These are phyloP conservation scores for Galerina marginata DNA, from an alignment of 768 basidiomycete species.

Conservation along the genomic window DNA sequence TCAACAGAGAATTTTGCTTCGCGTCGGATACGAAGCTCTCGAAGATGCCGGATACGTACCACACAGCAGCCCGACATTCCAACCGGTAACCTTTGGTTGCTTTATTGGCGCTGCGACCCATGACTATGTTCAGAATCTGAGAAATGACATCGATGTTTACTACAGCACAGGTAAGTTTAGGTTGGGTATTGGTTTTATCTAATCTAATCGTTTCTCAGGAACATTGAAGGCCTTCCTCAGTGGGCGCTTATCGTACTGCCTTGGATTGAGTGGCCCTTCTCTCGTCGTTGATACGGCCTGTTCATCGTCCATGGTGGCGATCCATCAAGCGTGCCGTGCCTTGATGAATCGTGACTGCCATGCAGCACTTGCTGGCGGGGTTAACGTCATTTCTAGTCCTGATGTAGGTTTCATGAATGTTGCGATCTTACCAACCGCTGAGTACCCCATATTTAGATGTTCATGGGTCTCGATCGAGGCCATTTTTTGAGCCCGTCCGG, in stretches of 20 bases:
- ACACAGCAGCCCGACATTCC: slow-evolving; percentile 53
- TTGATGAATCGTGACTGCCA: slow-evolving; percentile 67
- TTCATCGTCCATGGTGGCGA: slow-evolving; percentile 70
- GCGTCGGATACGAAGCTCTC: slow-evolving; percentile 69
- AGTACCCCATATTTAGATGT: slow-evolving; percentile 54
- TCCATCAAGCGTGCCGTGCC: slow-evolving; percentile 73
- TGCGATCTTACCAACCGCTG: background rate
- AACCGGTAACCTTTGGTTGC: slow-evolving; percentile 62
- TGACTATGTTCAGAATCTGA: slow-evolving; percentile 72
- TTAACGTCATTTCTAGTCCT: slow-evolving; percentile 72
- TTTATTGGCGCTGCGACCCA: slow-evolving; percentile 74
- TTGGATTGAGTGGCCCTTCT: slow-evolving; percentile 73
- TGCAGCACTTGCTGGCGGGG: slow-evolving; percentile 75
- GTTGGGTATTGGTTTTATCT: background rate
- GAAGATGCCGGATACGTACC: slow-evolving; percentile 77
- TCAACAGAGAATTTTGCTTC: slow-evolving; percentile 72
- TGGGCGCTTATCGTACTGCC: slow-evolving; percentile 72
- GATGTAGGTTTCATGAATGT: slow-evolving; percentile 53
- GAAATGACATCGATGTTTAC: slow-evolving; percentile 67
- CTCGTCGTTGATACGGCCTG: slow-evolving; percentile 78
- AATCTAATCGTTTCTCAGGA: slow-evolving; percentile 43
- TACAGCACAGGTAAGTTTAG: slow-evolving; percentile 63
- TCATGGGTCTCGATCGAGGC: slow-evolving; percentile 67
- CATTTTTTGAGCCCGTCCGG: slow-evolving; percentile 73
- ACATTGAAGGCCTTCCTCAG: slow-evolving; percentile 71